A percentile compares a stretch with the other conserved stretches of the same genome.
These are phyloP conservation scores for Graphilbum ipis-grandicollis DNA, from an alignment of 2,329 filamentous ascomycete genomes.

Conservation along the genomic window DNA sequence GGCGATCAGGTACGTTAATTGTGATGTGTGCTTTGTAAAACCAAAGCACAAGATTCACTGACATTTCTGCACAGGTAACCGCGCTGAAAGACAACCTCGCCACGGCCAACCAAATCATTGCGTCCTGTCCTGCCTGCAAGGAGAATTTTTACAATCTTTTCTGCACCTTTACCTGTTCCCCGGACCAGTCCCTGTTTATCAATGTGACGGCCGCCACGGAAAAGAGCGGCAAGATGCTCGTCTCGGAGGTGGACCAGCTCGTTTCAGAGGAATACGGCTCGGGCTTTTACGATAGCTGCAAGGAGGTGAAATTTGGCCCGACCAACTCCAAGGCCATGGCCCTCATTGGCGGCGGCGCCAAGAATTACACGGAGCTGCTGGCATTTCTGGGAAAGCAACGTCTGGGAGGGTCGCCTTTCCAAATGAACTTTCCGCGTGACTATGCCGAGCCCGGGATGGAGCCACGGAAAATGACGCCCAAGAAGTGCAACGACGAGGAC, in stretches of 20 bases:
- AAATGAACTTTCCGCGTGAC: constrained; percentile 74
- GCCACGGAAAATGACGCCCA: constrained; percentile 52
- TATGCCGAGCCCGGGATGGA: constrained; percentile 53
- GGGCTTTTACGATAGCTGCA: constrained; percentile 92
- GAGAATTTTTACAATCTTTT: constrained; percentile 98
- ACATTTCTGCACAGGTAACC: constrained; percentile 38
- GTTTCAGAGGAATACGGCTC: constrained; percentile 69
- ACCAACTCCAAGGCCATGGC: constrained; percentile 90
- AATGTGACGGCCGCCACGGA: constrained; percentile 66
- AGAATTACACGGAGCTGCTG: constrained; percentile 71
- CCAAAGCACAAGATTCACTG: not conserved
- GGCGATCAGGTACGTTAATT: constrained; percentile 54
- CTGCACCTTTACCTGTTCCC: constrained; percentile 95
- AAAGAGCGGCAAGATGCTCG: constrained; percentile 43
- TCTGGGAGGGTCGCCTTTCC: constrained; percentile 80
- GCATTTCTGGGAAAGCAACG: constrained; percentile 92
- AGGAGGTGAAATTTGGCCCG: constrained; percentile 94
- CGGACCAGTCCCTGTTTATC: constrained; percentile 86
- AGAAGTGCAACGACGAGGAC: constrained; percentile 81
- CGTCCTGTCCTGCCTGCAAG: constrained; percentile 90
- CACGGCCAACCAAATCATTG: constrained; percentile 74
- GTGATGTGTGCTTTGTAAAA: too few relatives aligned
- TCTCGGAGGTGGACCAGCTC: constrained; percentile 80
- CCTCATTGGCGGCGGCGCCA: constrained; percentile 87
- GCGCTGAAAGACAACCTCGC: constrained; percentile 70